A percentile compares a stretch with the other conserved stretches of the same genome.
phyloP scores from a whole-genome alignment of 2,329 filamentous ascomycete genomes.

The Fusarium xyrophilum region DNA sequence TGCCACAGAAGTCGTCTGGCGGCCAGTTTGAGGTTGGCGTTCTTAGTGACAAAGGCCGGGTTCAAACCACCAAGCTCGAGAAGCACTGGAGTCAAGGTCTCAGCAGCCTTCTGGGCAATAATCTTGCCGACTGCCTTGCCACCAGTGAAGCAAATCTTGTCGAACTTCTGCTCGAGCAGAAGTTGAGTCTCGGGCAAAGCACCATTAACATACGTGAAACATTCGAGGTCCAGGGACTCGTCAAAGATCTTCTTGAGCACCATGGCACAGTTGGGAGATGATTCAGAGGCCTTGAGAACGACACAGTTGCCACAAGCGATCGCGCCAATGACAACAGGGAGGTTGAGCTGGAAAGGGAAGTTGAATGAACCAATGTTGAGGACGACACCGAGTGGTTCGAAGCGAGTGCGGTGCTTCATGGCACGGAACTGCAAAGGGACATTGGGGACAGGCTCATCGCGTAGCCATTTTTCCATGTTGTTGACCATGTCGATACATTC shows the following conservation, averaged over 20 bases:
- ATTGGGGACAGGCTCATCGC: slow-evolving; percentile 78
- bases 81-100: slow-evolving; percentile 84
- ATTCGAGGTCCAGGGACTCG: slow-evolving; percentile 75
- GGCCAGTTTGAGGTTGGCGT: slow-evolving; percentile 79
- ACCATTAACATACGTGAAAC: slow-evolving; percentile 82
- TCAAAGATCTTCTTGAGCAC: slow-evolving; percentile 81
- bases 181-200: slow-evolving; percentile 79
- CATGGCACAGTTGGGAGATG: slow-evolving; percentile 76
- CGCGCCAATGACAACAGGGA: slow-evolving; percentile 84
- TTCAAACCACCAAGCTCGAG: slow-evolving; percentile 93
- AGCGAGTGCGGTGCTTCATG: slow-evolving; percentile 77
- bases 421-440: slow-evolving; percentile 72
- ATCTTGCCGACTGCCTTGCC: slow-evolving; percentile 80
- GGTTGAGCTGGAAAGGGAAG: slow-evolving; percentile 82
- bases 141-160: slow-evolving; percentile 98
- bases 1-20: slow-evolving; percentile 87
- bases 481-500: slow-evolving; percentile 81
- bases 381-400: slow-evolving; percentile 84
- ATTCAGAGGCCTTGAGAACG: slow-evolving; percentile 89
- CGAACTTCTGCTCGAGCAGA: slow-evolving; percentile 88
- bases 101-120: slow-evolving; percentile 86
- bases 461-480: slow-evolving; percentile 80
- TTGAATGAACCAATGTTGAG: slow-evolving; percentile 94
- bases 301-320: slow-evolving; percentile 92
- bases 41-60: slow-evolving; percentile 88